Evolutionary conservation across 2,329 filamentous ascomycete species (phyloP).

Genomic region (Pestalotiopsis sp.): DNA sequence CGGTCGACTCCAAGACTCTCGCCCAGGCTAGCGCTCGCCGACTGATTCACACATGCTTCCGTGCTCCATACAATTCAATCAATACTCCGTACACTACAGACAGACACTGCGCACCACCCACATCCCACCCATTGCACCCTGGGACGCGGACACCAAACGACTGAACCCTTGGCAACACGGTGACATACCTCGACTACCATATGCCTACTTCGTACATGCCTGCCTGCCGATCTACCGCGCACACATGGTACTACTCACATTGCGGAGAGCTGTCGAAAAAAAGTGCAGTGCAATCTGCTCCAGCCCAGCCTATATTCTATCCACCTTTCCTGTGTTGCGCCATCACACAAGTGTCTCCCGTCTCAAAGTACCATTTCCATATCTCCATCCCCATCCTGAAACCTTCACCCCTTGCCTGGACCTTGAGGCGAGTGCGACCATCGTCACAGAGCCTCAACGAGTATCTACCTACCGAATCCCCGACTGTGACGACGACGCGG

Average conservation of each 20-base stretch:
- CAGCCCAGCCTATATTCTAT: not conserved
- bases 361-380: not conserved
- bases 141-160: not conserved
- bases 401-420: not conserved
- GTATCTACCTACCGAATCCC: not conserved
- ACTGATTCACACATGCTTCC: slow-evolving; percentile 3
- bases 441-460: not conserved
- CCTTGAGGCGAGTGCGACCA: not conserved
- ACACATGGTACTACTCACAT: not conserved
- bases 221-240: not conserved
- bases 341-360: not conserved
- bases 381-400: not conserved
- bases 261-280: not conserved
- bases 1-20: slow-evolving; percentile 12
- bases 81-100: not conserved
- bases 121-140: not conserved
- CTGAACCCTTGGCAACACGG: not conserved
- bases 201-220: not conserved
- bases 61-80: not conserved
- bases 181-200: not conserved
- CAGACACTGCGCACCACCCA: not conserved
- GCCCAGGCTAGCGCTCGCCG: not conserved
- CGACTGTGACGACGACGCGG: not conserved
- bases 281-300: not conserved
- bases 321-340: not conserved